phyloP scores from a whole-genome alignment of 805 yeast species.

The Helenozyma rhizophorensis region DNA sequence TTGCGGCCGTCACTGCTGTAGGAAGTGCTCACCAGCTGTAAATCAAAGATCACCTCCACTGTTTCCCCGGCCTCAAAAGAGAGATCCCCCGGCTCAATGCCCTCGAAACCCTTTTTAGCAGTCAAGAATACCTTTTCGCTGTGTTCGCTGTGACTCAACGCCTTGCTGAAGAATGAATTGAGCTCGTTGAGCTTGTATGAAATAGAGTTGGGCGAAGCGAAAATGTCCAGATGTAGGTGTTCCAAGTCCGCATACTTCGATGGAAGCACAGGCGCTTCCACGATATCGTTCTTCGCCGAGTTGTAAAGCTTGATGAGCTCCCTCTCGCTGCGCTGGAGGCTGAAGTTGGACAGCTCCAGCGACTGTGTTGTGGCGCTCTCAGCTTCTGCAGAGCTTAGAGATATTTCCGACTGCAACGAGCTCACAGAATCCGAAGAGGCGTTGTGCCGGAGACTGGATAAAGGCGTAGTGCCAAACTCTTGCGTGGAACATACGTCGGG shows the following conservation, averaged over 20 bases:
- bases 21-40: constrained; percentile 21
- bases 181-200: constrained; percentile 25
- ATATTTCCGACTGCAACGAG: constrained; percentile 1
- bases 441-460: too few species aligned
- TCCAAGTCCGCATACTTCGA: not conserved
- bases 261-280: constrained; percentile 23
- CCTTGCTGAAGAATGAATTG: constrained; percentile 19
- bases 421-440: not conserved
- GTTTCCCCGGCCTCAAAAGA: constrained; percentile 30
- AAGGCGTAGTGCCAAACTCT: too few species aligned
- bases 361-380: constrained; percentile 2
- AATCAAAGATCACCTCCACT: constrained; percentile 29
- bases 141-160: constrained; percentile 9
- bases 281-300: constrained; percentile 30
- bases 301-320: constrained; percentile 28
- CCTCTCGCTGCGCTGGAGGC: constrained; percentile 10
- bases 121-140: constrained; percentile 3
- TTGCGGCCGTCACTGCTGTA: constrained; percentile 17
- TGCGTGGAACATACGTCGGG: too few species aligned
- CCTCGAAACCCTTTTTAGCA: constrained; percentile 25
- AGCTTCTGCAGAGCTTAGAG: constrained; percentile 1
- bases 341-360: constrained; percentile 2
- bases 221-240: not conserved
- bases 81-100: constrained; percentile 34
- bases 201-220: constrained; percentile 13